phyloP scores from a whole-genome alignment of 495 filamentous ascomycete genomes.

The Sporormia fimetaria region DNA sequence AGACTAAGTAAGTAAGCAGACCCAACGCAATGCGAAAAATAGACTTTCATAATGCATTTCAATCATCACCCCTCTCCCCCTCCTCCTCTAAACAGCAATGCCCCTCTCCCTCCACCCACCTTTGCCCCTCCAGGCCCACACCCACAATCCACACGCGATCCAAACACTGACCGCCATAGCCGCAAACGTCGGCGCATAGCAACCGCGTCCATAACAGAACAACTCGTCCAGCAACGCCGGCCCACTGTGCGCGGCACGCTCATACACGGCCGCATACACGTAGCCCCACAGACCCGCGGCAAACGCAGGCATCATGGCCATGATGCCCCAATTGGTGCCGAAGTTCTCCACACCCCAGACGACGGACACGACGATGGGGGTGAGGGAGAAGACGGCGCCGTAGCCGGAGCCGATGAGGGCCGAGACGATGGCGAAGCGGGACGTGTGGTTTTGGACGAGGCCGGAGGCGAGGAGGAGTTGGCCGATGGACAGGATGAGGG shows the following conservation, averaged over 20 bases:
- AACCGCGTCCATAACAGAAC: slow-evolving; percentile 61
- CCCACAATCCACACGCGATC: slow-evolving; percentile 61
- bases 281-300: slow-evolving; percentile 80
- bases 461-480: slow-evolving; percentile 65
- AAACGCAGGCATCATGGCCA: slow-evolving; percentile 76
- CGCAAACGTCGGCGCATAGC: slow-evolving; percentile 72
- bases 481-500: slow-evolving; percentile 63
- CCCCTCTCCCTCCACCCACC: slow-evolving; percentile 68
- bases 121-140: slow-evolving; percentile 67
- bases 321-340: slow-evolving; percentile 93
- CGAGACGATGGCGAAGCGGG: slow-evolving; percentile 70
- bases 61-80: too few relatives aligned
- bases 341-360: slow-evolving; percentile 99
- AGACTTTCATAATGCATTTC: too few relatives aligned
- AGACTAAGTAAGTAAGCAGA: too few relatives aligned
- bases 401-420: slow-evolving; percentile 79
- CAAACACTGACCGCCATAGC: slow-evolving; percentile 66
- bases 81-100: slow-evolving; percentile 64
- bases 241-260: slow-evolving; percentile 34
- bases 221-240: slow-evolving; percentile 35
- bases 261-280: slow-evolving; percentile 71
- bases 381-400: slow-evolving; percentile 77
- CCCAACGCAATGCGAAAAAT: too few relatives aligned
- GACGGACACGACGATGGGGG: slow-evolving; percentile 81
- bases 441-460: slow-evolving; percentile 49